Base-by-base conservation (phyloP, 805 yeast genomes). In the Dipodascus albidus region DNA sequence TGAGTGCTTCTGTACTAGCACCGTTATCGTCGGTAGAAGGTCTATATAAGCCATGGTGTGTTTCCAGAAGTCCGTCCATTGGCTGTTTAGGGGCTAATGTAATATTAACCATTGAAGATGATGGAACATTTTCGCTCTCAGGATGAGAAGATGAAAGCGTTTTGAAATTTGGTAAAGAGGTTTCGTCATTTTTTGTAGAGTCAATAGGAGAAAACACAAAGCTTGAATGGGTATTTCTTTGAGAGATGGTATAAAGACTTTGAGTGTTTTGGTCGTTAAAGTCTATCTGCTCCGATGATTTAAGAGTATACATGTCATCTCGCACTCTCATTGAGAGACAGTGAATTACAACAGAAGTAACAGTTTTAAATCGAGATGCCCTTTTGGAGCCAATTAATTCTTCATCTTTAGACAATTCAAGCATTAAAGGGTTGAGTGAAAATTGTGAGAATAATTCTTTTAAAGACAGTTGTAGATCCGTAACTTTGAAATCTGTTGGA, bases 401-500 rank as follows among this genome's bases (percentile, higher is more conserved):
- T 22, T 67, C 62, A 22, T 66, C 68, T 3, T 67, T 57, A 1
- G 70, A 64, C 15, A 66, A 63, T 9, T 73, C 55, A 41, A 79
- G 66, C 14, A 72, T 55, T 48, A 75, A 71, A 0, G 83, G 82
- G 59, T 82, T 85, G 4, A 78, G 54, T 47, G 70, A 59, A 60
- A 75, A 74, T 8, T 69, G 61, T 20, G 63, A 61, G 15, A 72
- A 63, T 17, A 71, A 51, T 1, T 58, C 48, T 38, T 62, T 65
- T 3, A 74, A 61, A 23, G 58, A 56, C 8, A 58, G 54, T 8
- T 63, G 59, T 50, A 74, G 63, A 58, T 67, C 61, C 52, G 73
- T 58, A 55, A 71, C 63, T 69, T 67, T 63, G 59, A 64, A 62
- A 60, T 66, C 62, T 23, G 4, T 6, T 47, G 63, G 17, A 53